phyloP scores from a whole-genome alignment of 1,284 basidiomycete species.

The Wallemia ichthyophaga region DNA sequence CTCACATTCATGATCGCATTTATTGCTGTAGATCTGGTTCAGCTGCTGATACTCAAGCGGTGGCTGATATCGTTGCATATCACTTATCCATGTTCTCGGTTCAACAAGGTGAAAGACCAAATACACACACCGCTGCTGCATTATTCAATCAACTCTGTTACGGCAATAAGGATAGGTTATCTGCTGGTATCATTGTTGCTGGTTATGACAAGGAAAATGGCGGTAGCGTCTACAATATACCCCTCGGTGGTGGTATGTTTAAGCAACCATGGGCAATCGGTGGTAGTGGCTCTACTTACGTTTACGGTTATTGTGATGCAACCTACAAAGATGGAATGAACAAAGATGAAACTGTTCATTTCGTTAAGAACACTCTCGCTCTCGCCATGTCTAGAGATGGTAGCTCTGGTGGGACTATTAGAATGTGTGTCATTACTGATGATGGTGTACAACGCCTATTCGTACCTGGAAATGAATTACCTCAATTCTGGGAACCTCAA shows the following conservation, averaged over 20 bases:
- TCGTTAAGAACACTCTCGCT: conserved; percentile 80
- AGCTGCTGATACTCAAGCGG: conserved; percentile 81
- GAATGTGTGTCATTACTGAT: conserved; percentile 87
- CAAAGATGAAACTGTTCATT: conserved; percentile 63
- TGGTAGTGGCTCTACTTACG: conserved; percentile 76
- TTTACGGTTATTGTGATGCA: conserved; percentile 96
- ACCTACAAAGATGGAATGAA: conserved; percentile 90
- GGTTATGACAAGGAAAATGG: conserved; percentile 86
- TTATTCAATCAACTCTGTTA: conserved; percentile 78
- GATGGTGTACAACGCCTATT: conserved; percentile 72
- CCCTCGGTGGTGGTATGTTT: conserved; percentile 74
- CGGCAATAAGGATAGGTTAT: conserved; percentile 63
- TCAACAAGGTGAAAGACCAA: conserved; percentile 30
- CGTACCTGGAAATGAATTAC: conserved; percentile 44
- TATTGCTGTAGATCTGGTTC: conserved; percentile 98
- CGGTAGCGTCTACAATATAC: conserved; percentile 90
- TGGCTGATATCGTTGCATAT: conserved; percentile 77
- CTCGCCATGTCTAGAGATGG: conserved; percentile 96
- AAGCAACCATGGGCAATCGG: conserved; percentile 90
- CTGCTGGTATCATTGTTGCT: conserved; percentile 88
- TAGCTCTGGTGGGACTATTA: conserved; percentile 85
- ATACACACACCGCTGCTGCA: conserved; percentile 52
- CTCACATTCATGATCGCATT: conserved; percentile 83
- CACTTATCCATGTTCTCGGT: conserved; percentile 51
- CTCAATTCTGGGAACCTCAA: neutral